Percentiles rank a stretch among this genome's conserved stretches.
phyloP scores from a whole-genome alignment of 139 green algal species.

The Marvania coccoides region DNA sequence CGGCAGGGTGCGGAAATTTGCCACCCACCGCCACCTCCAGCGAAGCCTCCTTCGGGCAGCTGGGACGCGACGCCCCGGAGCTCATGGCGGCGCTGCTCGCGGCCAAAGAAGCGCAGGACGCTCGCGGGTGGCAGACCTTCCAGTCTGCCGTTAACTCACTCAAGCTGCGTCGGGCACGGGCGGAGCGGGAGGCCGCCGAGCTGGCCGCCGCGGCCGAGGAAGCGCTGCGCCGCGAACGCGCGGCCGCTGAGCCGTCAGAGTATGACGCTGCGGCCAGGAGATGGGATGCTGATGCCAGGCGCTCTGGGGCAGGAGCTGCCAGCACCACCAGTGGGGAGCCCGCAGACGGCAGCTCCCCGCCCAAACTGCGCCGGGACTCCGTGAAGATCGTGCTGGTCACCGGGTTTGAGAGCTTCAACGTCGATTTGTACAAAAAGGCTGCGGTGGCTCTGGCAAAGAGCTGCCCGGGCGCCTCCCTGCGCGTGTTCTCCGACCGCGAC shows the following conservation, averaged over 20 bases:
- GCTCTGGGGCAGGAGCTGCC: not conserved
- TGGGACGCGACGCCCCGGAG: slow-evolving; percentile 18
- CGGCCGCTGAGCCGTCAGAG: slow-evolving; percentile 1
- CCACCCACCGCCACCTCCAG: slow-evolving; percentile 5
- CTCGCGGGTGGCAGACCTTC: slow-evolving; percentile 45
- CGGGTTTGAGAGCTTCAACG: slow-evolving; percentile 98
- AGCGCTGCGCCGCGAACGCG: not conserved
- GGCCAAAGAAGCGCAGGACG: slow-evolving; percentile 35
- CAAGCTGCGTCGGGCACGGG: slow-evolving; percentile 52
- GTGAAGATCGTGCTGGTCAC: slow-evolving; percentile 84
- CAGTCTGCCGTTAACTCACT: slow-evolving; percentile 40
- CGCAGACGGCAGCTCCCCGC: not conserved
- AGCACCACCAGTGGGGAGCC: not conserved
- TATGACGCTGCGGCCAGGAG: slow-evolving; percentile 2
- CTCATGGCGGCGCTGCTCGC: slow-evolving; percentile 34
- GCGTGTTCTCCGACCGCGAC: slow-evolving; percentile 91
- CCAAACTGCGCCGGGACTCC: not conserved
- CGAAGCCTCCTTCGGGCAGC: slow-evolving; percentile 32
- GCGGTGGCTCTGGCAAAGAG: slow-evolving; percentile 18
- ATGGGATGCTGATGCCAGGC: slow-evolving; percentile 9
- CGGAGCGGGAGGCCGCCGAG: slow-evolving; percentile 36
- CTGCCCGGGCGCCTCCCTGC: slow-evolving; percentile 38
- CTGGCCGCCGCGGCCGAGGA: slow-evolving; percentile 29
- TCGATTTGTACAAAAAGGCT: slow-evolving; percentile 73
- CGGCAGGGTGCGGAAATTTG: not conserved